Conservation (phyloP, 257 asterid species). For the Nicotiana sylvestris region DNA sequence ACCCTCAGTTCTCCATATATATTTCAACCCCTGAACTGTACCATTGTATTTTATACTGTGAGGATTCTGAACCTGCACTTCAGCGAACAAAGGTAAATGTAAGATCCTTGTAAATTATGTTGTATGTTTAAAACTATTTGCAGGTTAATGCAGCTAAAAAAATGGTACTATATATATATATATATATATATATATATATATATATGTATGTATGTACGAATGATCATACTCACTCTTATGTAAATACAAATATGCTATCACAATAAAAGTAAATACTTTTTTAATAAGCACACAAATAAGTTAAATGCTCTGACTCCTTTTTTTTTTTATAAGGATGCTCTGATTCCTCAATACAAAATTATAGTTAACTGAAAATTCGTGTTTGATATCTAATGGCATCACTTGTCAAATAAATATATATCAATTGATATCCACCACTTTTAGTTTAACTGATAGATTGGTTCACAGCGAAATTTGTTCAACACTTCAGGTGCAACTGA, state of each 20-base stretch:
- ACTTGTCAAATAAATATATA: neutral
- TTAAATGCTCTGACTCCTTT: neutral
- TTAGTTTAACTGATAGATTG: neutral
- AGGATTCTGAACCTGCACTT: conserved; percentile 82
- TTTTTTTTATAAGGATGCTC: neutral
- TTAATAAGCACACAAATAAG: neutral
- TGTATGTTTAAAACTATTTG: conserved; percentile 4
- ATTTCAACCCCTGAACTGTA: conserved; percentile 80
- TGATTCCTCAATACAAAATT: neutral
- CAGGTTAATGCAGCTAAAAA: neutral
- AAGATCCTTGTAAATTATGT: neutral
- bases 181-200: too few relatives aligned
- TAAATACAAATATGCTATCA: neutral
- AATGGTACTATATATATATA: neutral
- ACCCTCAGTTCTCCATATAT: conserved; percentile 84
- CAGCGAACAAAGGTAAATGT: neutral
- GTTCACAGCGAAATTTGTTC: neutral
- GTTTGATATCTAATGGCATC: neutral
- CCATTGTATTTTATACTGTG: conserved; percentile 77
- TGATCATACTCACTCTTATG: neutral
- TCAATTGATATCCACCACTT: neutral
- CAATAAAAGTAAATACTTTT: neutral
- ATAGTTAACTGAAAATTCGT: neutral
- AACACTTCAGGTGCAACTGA: neutral
- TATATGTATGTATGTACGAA: too few relatives aligned